A percentile compares a stretch with the other conserved stretches of the same genome.
Evolutionary conservation across 1,284 basidiomycete species (phyloP).

Genomic region (Microbotryum saponariae): DNA sequence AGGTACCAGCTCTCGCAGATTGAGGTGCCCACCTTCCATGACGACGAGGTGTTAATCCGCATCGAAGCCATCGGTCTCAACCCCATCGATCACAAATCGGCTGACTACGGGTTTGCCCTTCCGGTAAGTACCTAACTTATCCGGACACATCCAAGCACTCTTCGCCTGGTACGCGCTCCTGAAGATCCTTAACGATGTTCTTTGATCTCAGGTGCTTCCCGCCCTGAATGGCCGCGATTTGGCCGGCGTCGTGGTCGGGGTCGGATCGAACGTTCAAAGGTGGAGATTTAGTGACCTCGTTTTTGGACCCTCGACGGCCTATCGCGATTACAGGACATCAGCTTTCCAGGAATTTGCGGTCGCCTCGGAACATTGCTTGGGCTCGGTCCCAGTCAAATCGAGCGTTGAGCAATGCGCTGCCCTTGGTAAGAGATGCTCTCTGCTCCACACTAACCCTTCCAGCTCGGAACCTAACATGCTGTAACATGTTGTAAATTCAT

Average conservation of each 20-base stretch:
- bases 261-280: slow-evolving; percentile 2
- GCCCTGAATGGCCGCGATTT: slow-evolving; percentile 12
- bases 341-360: slow-evolving; percentile 17
- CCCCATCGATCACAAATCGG: slow-evolving; percentile 3
- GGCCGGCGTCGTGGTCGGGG: slow-evolving; percentile 9
- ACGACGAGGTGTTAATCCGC: slow-evolving; percentile 14
- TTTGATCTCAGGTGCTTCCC: slow-evolving; percentile 5
- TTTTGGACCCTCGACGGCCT: slow-evolving; percentile 14
- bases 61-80: slow-evolving; percentile 21
- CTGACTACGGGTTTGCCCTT: too few relatives aligned
- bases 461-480: too few relatives aligned
- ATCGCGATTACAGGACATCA: slow-evolving; percentile 18
- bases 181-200: too few relatives aligned
- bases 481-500: not conserved
- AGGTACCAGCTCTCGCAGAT: slow-evolving; percentile 9
- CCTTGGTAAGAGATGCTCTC: slow-evolving; percentile 3
- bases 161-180: too few relatives aligned
- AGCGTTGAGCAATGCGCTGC: slow-evolving; percentile 11
- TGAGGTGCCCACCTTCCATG: slow-evolving; percentile 3
- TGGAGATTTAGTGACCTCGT: slow-evolving; percentile 8
- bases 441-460: too few relatives aligned
- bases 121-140: not conserved
- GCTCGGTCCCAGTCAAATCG: slow-evolving; percentile 1
- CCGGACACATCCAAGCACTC: too few relatives aligned
- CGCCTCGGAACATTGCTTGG: slow-evolving; percentile 12